A percentile compares a stretch with the other conserved stretches of the same genome.
Evolutionary conservation across 306 rosid species (phyloP).

Genomic region (Benincasa hispida): DNA sequence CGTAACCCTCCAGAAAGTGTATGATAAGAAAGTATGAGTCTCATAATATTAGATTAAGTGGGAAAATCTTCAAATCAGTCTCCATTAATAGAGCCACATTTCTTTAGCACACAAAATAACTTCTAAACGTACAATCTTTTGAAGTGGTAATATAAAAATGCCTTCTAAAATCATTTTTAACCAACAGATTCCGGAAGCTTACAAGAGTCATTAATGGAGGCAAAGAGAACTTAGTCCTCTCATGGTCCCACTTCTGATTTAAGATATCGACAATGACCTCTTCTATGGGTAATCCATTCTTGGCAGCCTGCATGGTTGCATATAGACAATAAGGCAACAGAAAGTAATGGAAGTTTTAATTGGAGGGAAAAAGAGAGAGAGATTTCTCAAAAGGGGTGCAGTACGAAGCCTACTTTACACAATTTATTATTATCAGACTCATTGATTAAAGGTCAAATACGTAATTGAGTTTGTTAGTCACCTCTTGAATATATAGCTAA

Average conservation of each 20-base stretch:
- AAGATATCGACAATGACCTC: conserved; percentile 51
- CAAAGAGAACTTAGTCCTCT: conserved; percentile 66
- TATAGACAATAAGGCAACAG: conserved; percentile 3
- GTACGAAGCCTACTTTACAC: neutral
- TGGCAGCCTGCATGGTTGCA: conserved; percentile 39
- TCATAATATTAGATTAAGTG: neutral
- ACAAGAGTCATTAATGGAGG: conserved; percentile 97
- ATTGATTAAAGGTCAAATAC: neutral
- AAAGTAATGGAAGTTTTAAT: conserved; percentile 5
- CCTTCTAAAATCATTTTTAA: neutral
- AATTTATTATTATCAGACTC: neutral
- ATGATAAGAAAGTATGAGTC: neutral
- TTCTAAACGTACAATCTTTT: neutral
- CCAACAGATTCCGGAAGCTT: conserved; percentile 24
- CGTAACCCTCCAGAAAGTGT: neutral
- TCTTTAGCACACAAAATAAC: neutral
- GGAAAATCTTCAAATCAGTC: neutral
- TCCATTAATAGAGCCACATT: neutral
- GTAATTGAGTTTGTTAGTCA: neutral
- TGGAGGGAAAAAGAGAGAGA: neutral
- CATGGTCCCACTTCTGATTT: conserved; percentile 83
- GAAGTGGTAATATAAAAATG: neutral
- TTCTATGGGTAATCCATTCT: conserved; percentile 28
- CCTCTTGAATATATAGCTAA: neutral
- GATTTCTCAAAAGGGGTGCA: neutral